A percentile compares a stretch with the other conserved stretches of the same genome.
phyloP scores from a whole-genome alignment of 371 early-diverging fungal genomes.

The Nosema muscidifuracis region DNA sequence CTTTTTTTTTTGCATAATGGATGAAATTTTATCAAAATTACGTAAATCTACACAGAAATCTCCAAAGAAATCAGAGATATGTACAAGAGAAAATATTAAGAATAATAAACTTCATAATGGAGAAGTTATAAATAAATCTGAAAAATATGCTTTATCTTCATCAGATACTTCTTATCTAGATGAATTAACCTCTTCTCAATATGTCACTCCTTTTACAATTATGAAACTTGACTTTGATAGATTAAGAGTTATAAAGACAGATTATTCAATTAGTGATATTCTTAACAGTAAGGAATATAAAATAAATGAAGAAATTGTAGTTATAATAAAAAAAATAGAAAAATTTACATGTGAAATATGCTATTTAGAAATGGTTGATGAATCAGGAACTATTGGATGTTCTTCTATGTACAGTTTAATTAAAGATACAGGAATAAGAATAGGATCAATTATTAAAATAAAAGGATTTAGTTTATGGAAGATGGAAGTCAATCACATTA shows the following conservation, averaged over 20 bases:
- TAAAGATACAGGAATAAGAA: conserved; percentile 20
- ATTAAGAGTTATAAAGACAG: background rate
- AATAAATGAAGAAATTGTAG: background rate
- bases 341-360: conserved; percentile 8
- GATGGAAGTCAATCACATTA: conserved; percentile 27
- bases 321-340: conserved; percentile 25
- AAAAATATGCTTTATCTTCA: background rate
- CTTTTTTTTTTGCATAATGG: conserved; percentile 1
- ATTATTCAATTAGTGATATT: background rate
- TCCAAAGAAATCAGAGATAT: background rate
- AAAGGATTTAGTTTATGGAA: conserved; percentile 30
- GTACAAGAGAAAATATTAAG: too few species aligned
- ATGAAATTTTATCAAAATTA: conserved; percentile 6
- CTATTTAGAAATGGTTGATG: conserved; percentile 23
- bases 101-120: too few species aligned
- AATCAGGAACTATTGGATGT: conserved; percentile 24
- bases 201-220: conserved; percentile 9
- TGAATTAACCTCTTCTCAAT: conserved; percentile 18
- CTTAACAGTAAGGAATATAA: conserved; percentile 11
- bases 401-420: background rate
- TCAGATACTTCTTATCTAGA: too few species aligned
- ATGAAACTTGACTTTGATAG: conserved; percentile 35
- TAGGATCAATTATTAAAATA: conserved; percentile 17
- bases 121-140: background rate
- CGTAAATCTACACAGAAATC: conserved; percentile 6